Conservation (phyloP, 2,329 filamentous ascomycete species). For the Fusarium tuaranense region DNA sequence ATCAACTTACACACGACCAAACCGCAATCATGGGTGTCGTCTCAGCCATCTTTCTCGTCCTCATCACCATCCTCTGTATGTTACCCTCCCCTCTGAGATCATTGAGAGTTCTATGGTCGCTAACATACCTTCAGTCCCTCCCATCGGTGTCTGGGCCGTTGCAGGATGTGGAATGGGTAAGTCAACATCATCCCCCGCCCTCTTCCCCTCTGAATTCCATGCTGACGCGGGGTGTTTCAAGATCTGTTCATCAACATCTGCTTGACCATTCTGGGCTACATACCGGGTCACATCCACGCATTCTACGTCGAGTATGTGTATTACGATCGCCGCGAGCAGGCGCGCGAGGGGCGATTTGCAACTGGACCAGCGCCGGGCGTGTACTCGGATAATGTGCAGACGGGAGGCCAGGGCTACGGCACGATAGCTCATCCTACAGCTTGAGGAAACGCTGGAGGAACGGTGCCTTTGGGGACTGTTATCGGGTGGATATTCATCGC, state of each 20-base stretch:
- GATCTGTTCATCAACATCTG: slow-evolving; percentile 76
- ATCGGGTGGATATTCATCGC: neutral
- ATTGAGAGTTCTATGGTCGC: slow-evolving; percentile 2
- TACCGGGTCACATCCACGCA: slow-evolving; percentile 83
- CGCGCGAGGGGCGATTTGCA: slow-evolving; percentile 66
- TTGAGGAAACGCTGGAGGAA: slow-evolving; percentile 6
- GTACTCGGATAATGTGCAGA: slow-evolving; percentile 79
- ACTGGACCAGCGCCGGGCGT: slow-evolving; percentile 73
- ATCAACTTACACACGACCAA: slow-evolving; percentile 5
- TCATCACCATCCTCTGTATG: slow-evolving; percentile 67
- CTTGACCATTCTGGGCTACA: slow-evolving; percentile 75
- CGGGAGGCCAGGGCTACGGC: slow-evolving; percentile 75
- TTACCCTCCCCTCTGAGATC: slow-evolving; percentile 12
- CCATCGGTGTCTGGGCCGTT: slow-evolving; percentile 72
- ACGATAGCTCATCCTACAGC: slow-evolving; percentile 55
- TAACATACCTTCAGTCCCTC: slow-evolving; percentile 66
- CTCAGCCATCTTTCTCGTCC: slow-evolving; percentile 61
- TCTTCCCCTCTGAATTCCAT: neutral
- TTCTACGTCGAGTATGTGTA: slow-evolving; percentile 89
- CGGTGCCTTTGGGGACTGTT: neutral
- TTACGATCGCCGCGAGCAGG: slow-evolving; percentile 77
- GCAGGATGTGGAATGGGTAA: slow-evolving; percentile 71
- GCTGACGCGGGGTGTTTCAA: slow-evolving; percentile 12
- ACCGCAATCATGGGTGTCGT: slow-evolving; percentile 60
- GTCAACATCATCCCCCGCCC: slow-evolving; percentile 29